Evolutionary conservation across 208 protist genomes (phyloP), one percentile per base, ranked within the genome.

Genomic region (Crithidia acanthocephali): DNA sequence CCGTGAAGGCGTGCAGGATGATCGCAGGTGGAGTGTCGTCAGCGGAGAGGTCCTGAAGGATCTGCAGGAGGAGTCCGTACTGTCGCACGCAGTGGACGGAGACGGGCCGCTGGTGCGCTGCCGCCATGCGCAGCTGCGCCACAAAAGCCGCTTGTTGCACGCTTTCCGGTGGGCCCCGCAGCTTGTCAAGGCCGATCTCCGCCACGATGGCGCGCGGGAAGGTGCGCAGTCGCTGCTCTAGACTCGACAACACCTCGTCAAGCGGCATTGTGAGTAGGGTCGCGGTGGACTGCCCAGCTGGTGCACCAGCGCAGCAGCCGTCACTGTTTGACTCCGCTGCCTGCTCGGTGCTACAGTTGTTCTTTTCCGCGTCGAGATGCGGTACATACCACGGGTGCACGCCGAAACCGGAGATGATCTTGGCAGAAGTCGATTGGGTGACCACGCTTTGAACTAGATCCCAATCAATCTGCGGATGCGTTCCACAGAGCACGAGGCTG

Each of bases 131-230:
- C 56, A 93, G 68, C 74, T 96, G 91, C 0, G 72, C 80, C 3
- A 74, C 13, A 32, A 95, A 93, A 11, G 81, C 51, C 2, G 33
- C 56, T 40, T 75, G 57, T 58, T 95, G 91, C 2, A 69, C 72
- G 5, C 65, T 15, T 50, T 80, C 64, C 7, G 78, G 59, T 45
- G 87, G 80, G 13, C 81, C 86, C n/a, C 84, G 79, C 45, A 93
- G 71, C 76, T 93, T 93, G 57, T 96, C 89, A 0, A 96, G 81
- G 25, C 91, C 89, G 77, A 96, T 94, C 60, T 96, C 91, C 1
- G 80, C 88, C 16, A 96, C 91, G 63, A 93, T 85, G 9, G 87
- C 87, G 13, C 57, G 40, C 6, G 87, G 89, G 59, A 80, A 75
- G 11, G 25, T 42, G 11, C 51, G 33, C 18, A 96, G 72, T 18